phyloP scores from a whole-genome alignment of 1,284 basidiomycete species.

The Ganoderma lucidum region DNA sequence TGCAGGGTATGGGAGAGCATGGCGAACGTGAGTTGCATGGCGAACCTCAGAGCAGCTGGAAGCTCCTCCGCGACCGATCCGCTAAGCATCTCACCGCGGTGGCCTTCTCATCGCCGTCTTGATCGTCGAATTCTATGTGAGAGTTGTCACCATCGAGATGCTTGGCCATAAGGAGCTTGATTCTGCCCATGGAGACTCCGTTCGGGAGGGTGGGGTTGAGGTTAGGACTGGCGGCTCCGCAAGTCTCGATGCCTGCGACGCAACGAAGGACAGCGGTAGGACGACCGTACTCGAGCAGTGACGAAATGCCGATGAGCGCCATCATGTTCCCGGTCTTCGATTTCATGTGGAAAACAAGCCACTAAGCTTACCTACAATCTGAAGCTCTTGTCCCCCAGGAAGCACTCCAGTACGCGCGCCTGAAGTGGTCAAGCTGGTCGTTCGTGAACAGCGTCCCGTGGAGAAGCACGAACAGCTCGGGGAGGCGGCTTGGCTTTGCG shows the following conservation, averaged over 20 bases:
- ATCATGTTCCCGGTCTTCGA: constrained; percentile 94
- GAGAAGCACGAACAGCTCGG: constrained; percentile 90
- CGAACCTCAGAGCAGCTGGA: constrained; percentile 73
- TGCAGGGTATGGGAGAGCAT: constrained; percentile 80
- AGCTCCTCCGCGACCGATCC: constrained; percentile 37
- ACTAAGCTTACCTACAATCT: constrained; percentile 64
- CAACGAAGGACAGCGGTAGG: constrained; percentile 75
- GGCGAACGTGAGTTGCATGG: constrained; percentile 82
- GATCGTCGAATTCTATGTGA: constrained; percentile 75
- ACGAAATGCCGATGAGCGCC: constrained; percentile 84
- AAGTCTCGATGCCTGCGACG: constrained; percentile 49
- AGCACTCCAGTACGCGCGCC: constrained; percentile 80
- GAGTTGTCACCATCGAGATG: constrained; percentile 55
- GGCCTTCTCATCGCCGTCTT: constrained; percentile 59
- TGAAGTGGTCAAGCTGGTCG: constrained; percentile 92
- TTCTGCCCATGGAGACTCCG: constrained; percentile 39
- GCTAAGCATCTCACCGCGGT: constrained; percentile 17
- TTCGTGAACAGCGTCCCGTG: constrained; percentile 97
- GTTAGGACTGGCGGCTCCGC: constrained; percentile 38
- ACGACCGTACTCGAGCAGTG: constrained; percentile 90
- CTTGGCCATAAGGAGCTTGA: constrained; percentile 45
- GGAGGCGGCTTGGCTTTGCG: constrained; percentile 70
- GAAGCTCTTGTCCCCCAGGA: constrained; percentile 87
- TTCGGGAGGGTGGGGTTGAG: constrained; percentile 30
- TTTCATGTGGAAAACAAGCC: constrained; percentile 31